Conservation (phyloP, 148 eudicot genomes). For the Cornus kousa region DNA sequence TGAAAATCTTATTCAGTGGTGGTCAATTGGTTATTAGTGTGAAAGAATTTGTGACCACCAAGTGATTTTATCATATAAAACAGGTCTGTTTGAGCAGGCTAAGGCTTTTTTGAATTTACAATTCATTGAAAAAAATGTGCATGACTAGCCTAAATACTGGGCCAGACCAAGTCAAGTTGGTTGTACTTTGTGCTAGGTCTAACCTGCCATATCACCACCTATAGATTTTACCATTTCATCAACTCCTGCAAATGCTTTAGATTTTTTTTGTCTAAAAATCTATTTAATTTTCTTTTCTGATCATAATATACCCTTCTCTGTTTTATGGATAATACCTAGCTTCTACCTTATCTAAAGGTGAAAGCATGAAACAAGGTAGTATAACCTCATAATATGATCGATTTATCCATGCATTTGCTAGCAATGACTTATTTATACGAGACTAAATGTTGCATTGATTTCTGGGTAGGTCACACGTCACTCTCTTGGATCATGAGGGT, state of each 20-base stretch:
- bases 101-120: neutral
- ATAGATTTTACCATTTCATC: neutral
- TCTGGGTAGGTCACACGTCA: constrained; percentile 66
- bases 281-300: neutral
- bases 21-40: neutral
- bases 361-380: neutral
- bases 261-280: no score
- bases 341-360: neutral
- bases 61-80: neutral
- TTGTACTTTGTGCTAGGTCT: neutral
- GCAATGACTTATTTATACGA: neutral
- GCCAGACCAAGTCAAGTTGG: neutral
- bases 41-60: neutral
- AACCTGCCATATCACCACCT: neutral
- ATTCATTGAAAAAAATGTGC: no score
- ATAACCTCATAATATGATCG: neutral
- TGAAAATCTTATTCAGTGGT: neutral
- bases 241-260: neutral
- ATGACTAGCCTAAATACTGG: neutral
- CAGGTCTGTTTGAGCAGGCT: neutral
- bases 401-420: neutral
- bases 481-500: constrained; percentile 98
- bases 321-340: neutral
- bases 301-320: neutral
- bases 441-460: neutral